Conservation (phyloP, 2,329 filamentous ascomycete species). For the Penicillium sp. region DNA sequence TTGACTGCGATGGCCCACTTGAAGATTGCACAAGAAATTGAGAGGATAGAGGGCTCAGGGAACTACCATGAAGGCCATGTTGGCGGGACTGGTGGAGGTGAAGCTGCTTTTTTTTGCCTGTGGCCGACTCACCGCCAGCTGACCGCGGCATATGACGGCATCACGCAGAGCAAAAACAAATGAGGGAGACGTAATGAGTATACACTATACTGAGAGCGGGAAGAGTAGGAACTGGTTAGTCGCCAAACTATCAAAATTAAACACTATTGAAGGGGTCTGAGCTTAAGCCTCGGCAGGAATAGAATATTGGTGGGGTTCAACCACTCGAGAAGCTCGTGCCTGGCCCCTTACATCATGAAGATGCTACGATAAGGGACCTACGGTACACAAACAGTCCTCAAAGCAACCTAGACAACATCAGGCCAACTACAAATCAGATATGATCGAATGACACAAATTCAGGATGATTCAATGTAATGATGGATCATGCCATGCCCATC, state of each 20-base stretch:
- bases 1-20: slow-evolving; percentile 7
- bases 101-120: slow-evolving; percentile 28
- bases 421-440: background rate
- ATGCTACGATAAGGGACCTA: background rate
- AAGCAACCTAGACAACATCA: background rate
- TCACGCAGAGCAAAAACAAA: slow-evolving; percentile 10
- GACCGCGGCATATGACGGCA: slow-evolving; percentile 24
- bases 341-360: background rate
- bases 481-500: slow-evolving; percentile 20
- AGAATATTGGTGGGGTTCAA: background rate
- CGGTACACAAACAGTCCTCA: background rate
- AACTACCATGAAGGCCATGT: slow-evolving; percentile 13
- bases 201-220: background rate
- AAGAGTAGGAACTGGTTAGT: background rate
- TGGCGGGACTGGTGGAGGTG: slow-evolving; percentile 20
- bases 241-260: background rate
- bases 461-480: slow-evolving; percentile 9
- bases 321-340: background rate
- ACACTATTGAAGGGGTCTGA: background rate
- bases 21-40: slow-evolving; percentile 9
- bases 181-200: background rate
- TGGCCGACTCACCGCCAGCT: slow-evolving; percentile 32
- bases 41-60: slow-evolving; percentile 16
- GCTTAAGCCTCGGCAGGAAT: background rate
- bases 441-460: background rate